Evolutionary conservation across 164 flowering plant genomes (phyloP).

Genomic region (Nymphaea thermarum): DNA sequence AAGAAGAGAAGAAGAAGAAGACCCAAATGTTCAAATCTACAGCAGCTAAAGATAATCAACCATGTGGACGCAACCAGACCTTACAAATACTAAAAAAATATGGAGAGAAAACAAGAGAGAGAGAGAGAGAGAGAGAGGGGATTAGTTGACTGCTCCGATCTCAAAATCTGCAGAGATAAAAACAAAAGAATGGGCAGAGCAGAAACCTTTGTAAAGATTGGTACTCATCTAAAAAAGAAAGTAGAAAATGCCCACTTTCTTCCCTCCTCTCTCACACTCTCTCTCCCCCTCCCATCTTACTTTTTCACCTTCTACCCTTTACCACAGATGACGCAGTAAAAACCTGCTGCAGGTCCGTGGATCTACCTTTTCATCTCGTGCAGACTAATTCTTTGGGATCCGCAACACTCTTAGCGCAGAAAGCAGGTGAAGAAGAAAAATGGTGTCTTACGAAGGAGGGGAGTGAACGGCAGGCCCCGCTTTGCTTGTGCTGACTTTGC

Average conservation of each 20-base stretch:
- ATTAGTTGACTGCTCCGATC: not conserved
- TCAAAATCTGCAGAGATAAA: not conserved
- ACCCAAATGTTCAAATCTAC: conserved; percentile 9
- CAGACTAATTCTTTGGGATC: not conserved
- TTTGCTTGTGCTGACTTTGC: not conserved
- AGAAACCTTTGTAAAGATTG: not conserved
- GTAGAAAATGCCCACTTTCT: not conserved
- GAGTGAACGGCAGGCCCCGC: not conserved
- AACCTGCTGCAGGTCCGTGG: not conserved
- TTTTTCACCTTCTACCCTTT: not conserved
- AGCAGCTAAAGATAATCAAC: conserved; percentile 26
- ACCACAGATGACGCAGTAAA: not conserved
- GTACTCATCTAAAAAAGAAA: not conserved
- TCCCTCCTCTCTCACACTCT: not conserved
- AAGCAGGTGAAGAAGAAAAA: not conserved
- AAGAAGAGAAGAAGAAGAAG: conserved; percentile 12
- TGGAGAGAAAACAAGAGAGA: conserved; percentile 13
- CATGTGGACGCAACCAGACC: conserved; percentile 69
- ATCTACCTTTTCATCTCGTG: not conserved
- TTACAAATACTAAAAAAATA: conserved; percentile 42
- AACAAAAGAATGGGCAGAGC: not conserved
- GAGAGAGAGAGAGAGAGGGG: not conserved
- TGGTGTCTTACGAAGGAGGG: not conserved
- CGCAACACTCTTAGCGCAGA: not conserved
- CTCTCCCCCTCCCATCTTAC: not conserved